These are phyloP conservation scores for Myriosclerotinia duriaeana DNA, from an alignment of 2,329 filamentous ascomycete species.

Conservation along the genomic window DNA sequence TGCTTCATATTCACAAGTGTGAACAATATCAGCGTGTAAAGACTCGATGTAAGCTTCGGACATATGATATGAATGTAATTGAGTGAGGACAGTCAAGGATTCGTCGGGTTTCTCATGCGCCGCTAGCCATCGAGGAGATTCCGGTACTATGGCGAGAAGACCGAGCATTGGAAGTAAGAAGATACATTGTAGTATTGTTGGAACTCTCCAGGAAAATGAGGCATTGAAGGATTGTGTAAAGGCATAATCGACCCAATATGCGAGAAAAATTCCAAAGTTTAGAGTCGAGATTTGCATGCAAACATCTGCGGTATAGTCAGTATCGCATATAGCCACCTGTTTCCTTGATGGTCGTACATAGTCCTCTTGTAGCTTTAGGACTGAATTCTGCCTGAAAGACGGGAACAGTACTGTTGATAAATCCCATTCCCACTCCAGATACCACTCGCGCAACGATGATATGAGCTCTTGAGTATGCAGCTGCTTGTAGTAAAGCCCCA, in stretches of 20 bases:
- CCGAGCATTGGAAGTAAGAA: slow-evolving; percentile 46
- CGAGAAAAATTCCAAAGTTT: slow-evolving; percentile 57
- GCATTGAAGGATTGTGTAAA: slow-evolving; percentile 51
- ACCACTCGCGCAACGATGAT: slow-evolving; percentile 53
- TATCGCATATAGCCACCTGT: not conserved
- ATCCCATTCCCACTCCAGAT: slow-evolving; percentile 51
- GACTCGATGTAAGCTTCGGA: slow-evolving; percentile 33
- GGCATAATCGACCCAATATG: slow-evolving; percentile 61
- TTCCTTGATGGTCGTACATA: slow-evolving; percentile 27
- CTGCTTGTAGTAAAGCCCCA: slow-evolving; percentile 49
- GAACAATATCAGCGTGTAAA: slow-evolving; percentile 40
- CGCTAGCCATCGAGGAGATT: slow-evolving; percentile 50
- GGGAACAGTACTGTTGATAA: slow-evolving; percentile 48
- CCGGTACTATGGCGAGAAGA: slow-evolving; percentile 53
- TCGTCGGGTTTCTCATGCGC: slow-evolving; percentile 45
- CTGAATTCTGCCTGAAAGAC: slow-evolving; percentile 54
- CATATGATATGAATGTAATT: slow-evolving; percentile 47
- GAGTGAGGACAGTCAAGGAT: slow-evolving; percentile 47
- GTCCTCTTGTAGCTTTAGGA: slow-evolving; percentile 44
- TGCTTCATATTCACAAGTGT: slow-evolving; percentile 40
- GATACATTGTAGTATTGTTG: slow-evolving; percentile 50
- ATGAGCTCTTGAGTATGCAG: slow-evolving; percentile 48
- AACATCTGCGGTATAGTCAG: slow-evolving; percentile 40
- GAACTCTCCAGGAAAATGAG: slow-evolving; percentile 58
- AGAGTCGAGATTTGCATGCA: slow-evolving; percentile 50